Conservation (phyloP, 371 early-diverging fungal species). For the Basidiobolus meristosporus region DNA sequence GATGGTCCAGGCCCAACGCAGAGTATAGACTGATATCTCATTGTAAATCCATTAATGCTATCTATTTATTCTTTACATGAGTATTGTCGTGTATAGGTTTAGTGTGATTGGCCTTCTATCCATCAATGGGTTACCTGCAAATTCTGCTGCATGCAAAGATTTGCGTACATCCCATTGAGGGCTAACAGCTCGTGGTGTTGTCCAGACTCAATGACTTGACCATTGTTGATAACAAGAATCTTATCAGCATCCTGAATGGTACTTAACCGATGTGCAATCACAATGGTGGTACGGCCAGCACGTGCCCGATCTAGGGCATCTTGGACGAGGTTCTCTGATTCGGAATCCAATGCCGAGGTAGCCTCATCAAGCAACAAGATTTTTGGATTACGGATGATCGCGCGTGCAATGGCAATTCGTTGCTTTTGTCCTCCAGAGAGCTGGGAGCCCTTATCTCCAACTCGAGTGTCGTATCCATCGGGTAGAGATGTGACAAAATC, state of each 20-base stretch:
- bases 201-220: constrained; percentile 49
- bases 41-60: no score
- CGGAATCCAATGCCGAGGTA: constrained; percentile 53
- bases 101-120: no score
- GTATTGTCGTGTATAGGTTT: no score
- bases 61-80: no score
- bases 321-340: constrained; percentile 64
- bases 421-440: constrained; percentile 51
- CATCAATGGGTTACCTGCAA: no score
- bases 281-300: constrained; percentile 65
- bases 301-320: constrained; percentile 61
- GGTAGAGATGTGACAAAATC: constrained; percentile 31
- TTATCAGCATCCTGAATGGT: constrained; percentile 63
- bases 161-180: constrained; percentile 25
- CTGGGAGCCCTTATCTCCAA: constrained; percentile 10
- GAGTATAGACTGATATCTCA: no score
- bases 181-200: constrained; percentile 38
- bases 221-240: constrained; percentile 63
- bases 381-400: constrained; percentile 45
- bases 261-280: constrained; percentile 79
- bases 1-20: no score
- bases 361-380: constrained; percentile 48
- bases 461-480: not conserved
- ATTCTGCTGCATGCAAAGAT: constrained; percentile 26
- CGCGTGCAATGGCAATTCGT: no score